A percentile compares a stretch with the other conserved stretches of the same genome.
Evolutionary conservation across 257 asterid genomes (phyloP).

Genomic region (Capsicum baccatum): DNA sequence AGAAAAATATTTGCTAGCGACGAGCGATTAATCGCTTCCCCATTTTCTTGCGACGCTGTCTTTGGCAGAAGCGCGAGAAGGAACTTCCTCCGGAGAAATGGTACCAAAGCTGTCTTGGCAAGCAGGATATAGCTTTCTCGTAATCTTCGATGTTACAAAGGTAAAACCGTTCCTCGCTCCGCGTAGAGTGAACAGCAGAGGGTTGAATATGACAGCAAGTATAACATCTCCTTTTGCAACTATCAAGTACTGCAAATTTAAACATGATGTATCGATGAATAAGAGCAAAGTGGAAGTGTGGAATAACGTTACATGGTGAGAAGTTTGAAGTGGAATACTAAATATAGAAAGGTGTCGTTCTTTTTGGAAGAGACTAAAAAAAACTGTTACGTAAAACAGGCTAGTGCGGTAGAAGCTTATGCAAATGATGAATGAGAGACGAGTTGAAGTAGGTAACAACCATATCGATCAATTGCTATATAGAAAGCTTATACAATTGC

Average conservation of each 20-base stretch:
- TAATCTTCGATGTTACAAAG: constrained; percentile 54
- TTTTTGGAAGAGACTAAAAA: not conserved
- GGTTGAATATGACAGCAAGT: constrained; percentile 80
- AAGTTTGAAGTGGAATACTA: not conserved
- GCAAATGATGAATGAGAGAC: too few species aligned
- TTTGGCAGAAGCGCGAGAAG: constrained; percentile 62
- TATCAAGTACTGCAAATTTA: constrained; percentile 63
- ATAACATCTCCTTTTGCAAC: constrained; percentile 78
- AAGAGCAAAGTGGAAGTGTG: not conserved
- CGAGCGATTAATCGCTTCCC: constrained; percentile 62
- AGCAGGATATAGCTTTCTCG: constrained; percentile 39
- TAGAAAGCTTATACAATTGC: constrained; percentile 15
- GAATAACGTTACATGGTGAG: not conserved
- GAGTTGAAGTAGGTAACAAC: not conserved
- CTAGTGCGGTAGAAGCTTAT: not conserved
- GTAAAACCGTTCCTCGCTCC: constrained; percentile 68
- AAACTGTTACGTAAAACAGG: not conserved
- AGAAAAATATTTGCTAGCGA: not conserved
- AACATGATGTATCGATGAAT: not conserved
- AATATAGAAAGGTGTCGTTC: not conserved
- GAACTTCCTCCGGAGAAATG: constrained; percentile 52
- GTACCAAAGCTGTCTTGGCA: constrained; percentile 31
- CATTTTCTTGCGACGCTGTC: constrained; percentile 81
- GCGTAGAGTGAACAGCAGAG: constrained; percentile 71
- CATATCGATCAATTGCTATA: not conserved